Percentiles rank a stretch among this genome's conserved stretches.
These are phyloP conservation scores for Penicillium cinerascens DNA, from an alignment of 495 filamentous ascomycete species.

Conservation along the genomic window DNA sequence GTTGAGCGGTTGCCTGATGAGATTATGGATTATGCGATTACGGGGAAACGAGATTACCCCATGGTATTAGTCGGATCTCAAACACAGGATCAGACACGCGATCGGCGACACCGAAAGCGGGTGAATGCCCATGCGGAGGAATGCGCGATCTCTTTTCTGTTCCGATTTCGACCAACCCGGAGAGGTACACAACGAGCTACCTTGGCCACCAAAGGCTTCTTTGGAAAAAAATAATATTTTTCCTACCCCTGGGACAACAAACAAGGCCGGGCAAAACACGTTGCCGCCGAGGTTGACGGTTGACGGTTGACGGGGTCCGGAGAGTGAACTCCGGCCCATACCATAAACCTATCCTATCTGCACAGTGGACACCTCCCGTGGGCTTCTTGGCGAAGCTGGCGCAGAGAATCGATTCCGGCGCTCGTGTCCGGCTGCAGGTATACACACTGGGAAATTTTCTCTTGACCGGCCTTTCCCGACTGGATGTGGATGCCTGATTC, in stretches of 20 bases:
- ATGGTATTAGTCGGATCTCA: background rate
- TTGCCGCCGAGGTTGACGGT: background rate
- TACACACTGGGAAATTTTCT: conserved; percentile 7
- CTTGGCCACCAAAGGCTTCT: too few relatives aligned
- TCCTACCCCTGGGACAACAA: too few relatives aligned
- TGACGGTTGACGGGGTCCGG: background rate
- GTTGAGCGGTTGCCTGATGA: background rate
- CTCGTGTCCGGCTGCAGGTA: background rate
- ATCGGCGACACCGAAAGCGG: background rate
- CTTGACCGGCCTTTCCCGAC: conserved; percentile 16
- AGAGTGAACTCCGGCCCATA: conserved; percentile 10
- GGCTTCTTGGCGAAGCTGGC: conserved; percentile 1
- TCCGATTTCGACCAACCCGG: background rate
- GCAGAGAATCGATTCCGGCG: background rate
- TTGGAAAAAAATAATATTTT: too few relatives aligned
- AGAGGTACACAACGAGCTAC: too few relatives aligned
- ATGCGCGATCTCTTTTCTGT: background rate
- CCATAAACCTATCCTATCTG: background rate
- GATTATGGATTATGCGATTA: background rate
- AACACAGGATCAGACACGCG: background rate
- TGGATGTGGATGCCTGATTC: conserved; percentile 8
- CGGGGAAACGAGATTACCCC: background rate
- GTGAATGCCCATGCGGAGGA: background rate
- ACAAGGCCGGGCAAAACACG: conserved; percentile 1
- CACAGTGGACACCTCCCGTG: background rate